Evolutionary conservation across 192 early-diverging fungal genomes (phyloP).

Genomic region (Paraglomus brasilianum): DNA sequence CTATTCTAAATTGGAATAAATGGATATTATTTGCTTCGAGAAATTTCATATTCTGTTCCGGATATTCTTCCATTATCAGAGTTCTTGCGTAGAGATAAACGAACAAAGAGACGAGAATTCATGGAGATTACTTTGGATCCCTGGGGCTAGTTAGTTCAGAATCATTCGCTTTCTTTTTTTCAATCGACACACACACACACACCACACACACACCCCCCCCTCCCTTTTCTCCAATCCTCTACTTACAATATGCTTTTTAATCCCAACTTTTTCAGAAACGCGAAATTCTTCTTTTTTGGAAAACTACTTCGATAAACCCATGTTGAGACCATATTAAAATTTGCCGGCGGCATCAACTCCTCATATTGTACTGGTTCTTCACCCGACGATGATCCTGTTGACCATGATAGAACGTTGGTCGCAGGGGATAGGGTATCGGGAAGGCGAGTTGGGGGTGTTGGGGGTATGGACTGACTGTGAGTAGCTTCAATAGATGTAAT

Average conservation of each 20-base stretch:
- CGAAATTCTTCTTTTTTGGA: slow-evolving; percentile 89
- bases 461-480: too few relatives aligned
- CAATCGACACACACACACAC: not conserved
- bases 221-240: not conserved
- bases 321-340: slow-evolving; percentile 94
- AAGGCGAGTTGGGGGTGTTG: too few relatives aligned
- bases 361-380: slow-evolving; percentile 49
- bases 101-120: not conserved
- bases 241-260: slow-evolving; percentile 85
- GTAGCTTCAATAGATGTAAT: too few relatives aligned
- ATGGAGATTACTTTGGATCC: slow-evolving; percentile 4
- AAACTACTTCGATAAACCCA: slow-evolving; percentile 94
- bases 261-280: slow-evolving; percentile 83
- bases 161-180: not conserved
- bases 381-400: slow-evolving; percentile 6
- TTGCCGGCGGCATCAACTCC: slow-evolving; percentile 84
- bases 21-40: slow-evolving; percentile 73
- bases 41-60: slow-evolving; percentile 84
- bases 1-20: slow-evolving; percentile 84
- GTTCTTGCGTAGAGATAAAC: slow-evolving; percentile 52
- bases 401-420: not conserved
- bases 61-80: slow-evolving; percentile 91
- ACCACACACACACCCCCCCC: not conserved
- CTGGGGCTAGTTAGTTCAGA: not conserved
- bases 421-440: too few relatives aligned